Percentiles rank a stretch among this genome's conserved stretches.
Evolutionary conservation across 1,284 basidiomycete species (phyloP).

Genomic region (Tylopilus sp.): DNA sequence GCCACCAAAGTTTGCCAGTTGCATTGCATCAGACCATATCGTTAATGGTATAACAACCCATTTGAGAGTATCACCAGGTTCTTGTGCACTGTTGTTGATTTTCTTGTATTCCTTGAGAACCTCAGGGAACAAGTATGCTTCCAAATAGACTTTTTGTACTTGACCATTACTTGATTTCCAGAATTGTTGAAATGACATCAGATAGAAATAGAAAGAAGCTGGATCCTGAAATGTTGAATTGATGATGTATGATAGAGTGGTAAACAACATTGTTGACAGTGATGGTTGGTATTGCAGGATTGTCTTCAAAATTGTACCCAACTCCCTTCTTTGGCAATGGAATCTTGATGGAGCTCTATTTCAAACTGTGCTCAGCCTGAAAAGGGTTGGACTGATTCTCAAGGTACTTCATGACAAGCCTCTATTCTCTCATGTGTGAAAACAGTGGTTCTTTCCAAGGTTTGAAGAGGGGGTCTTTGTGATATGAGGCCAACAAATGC

Average conservation of each 20-base stretch:
- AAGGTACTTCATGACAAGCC: conserved; percentile 9
- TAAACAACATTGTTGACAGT: too few relatives aligned
- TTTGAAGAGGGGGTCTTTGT: neutral
- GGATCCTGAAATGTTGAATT: too few relatives aligned
- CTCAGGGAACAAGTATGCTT: conserved; percentile 31
- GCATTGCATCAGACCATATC: conserved; percentile 45
- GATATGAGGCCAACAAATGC: neutral
- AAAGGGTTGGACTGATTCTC: conserved; percentile 14
- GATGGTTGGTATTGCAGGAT: neutral
- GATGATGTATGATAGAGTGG: too few relatives aligned
- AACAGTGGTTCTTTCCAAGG: neutral
- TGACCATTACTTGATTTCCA: conserved; percentile 16
- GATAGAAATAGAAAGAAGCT: neutral
- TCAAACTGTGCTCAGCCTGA: conserved; percentile 15
- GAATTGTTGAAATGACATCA: conserved; percentile 26
- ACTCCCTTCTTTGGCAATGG: conserved; percentile 4
- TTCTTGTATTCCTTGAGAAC: conserved; percentile 22
- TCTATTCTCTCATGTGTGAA: conserved; percentile 7
- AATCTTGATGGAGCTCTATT: conserved; percentile 7
- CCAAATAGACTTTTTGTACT: conserved; percentile 19
- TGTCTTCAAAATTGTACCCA: neutral
- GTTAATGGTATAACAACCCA: conserved; percentile 37
- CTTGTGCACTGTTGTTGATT: conserved; percentile 21
- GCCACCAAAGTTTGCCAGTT: conserved; percentile 31
- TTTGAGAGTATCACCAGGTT: conserved; percentile 13